phyloP scores from a whole-genome alignment of 208 protist genomes.

The Naegleria fowleri region DNA sequence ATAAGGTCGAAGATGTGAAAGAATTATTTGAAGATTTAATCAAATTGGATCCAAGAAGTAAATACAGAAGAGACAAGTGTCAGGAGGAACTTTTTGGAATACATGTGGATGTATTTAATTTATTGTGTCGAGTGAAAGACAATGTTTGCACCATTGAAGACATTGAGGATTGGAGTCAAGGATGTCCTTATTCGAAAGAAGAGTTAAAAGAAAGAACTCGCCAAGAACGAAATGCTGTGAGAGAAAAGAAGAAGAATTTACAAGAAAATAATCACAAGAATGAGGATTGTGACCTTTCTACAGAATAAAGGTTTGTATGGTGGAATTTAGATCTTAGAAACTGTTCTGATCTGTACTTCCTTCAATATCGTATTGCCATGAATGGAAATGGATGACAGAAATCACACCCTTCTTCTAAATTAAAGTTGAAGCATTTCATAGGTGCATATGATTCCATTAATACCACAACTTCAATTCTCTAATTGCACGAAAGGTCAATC shows the following conservation, averaged over 20 bases:
- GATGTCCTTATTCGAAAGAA: constrained; percentile 10
- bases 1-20: not conserved
- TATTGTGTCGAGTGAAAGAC: not conserved
- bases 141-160: not conserved
- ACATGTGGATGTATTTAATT: not conserved
- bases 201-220: not conserved
- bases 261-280: too few relatives aligned
- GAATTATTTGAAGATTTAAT: not conserved
- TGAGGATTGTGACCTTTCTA: too few relatives aligned
- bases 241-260: not conserved
- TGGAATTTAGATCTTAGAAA: too few relatives aligned
- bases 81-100: not conserved
- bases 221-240: not conserved
- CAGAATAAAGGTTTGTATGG: too few relatives aligned
- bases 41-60: not conserved
- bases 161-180: constrained; percentile 13
- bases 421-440: too few relatives aligned
- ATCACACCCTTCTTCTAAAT: too few relatives aligned
- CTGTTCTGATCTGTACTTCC: too few relatives aligned
- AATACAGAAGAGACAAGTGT: constrained; percentile 12
- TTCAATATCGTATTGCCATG: too few relatives aligned
- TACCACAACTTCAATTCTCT: too few relatives aligned
- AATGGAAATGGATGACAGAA: too few relatives aligned
- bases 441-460: too few relatives aligned
- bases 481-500: too few relatives aligned